Conservation (phyloP, 495 filamentous ascomycete genomes). For the Aspergillus nidulans region DNA sequence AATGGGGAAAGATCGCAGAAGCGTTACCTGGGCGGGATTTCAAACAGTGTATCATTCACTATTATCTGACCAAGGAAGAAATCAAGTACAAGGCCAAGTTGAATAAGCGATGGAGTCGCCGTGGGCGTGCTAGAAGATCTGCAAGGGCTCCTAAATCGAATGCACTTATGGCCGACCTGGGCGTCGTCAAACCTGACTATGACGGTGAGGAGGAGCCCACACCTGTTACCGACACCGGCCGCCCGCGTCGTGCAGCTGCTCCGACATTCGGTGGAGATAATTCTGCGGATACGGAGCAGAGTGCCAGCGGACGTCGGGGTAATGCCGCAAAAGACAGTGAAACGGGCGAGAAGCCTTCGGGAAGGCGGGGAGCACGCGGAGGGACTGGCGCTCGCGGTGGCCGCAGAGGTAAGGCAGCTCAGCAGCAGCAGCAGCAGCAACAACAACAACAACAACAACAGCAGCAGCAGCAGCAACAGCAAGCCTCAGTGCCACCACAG, state of each 20-base stretch:
- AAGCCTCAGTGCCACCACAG: constrained; percentile 16
- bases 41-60: constrained; percentile 87
- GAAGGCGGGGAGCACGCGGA: constrained; percentile 43
- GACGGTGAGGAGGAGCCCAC: constrained; percentile 50
- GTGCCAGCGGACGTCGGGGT: constrained; percentile 41
- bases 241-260: constrained; percentile 65
- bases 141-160: constrained; percentile 67
- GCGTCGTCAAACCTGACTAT: constrained; percentile 51
- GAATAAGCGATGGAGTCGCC: constrained; percentile 63
- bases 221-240: constrained; percentile 62
- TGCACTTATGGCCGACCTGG: constrained; percentile 70
- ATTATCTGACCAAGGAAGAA: constrained; percentile 88
- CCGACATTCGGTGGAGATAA: constrained; percentile 68
- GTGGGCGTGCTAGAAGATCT: constrained; percentile 50
- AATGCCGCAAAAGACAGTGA: constrained; percentile 47
- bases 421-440: constrained; percentile 31
- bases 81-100: constrained; percentile 82
- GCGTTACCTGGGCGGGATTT: constrained; percentile 67
- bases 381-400: constrained; percentile 35
- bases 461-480: constrained; percentile 19
- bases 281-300: constrained; percentile 48
- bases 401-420: constrained; percentile 31
- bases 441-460: constrained; percentile 21
- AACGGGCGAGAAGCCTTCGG: constrained; percentile 52
- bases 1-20: constrained; percentile 85